Conservation (phyloP, 257 asterid species). For the Linderniella brevidens region DNA sequence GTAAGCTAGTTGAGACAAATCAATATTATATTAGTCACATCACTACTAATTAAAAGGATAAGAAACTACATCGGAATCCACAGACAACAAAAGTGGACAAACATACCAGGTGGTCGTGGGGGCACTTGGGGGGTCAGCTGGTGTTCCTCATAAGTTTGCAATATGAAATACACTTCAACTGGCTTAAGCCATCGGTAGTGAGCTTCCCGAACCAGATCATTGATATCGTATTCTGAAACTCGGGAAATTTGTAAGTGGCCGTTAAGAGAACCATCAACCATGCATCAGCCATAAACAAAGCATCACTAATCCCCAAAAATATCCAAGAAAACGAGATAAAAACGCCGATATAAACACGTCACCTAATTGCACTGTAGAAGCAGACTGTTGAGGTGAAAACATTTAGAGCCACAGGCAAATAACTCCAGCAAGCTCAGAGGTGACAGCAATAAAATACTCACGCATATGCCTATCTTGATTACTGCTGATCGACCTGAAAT, state of each 20-base stretch:
- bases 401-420: too few relatives aligned
- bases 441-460: too few relatives aligned
- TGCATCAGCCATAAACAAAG: too few relatives aligned
- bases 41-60: background rate
- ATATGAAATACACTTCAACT: constrained; percentile 57
- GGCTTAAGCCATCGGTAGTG: constrained; percentile 89
- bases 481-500: too few relatives aligned
- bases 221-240: constrained; percentile 44
- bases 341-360: too few relatives aligned
- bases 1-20: constrained; percentile 7
- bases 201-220: constrained; percentile 64
- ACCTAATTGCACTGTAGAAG: too few relatives aligned
- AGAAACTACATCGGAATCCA: background rate
- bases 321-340: too few relatives aligned
- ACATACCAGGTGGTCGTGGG: constrained; percentile 70
- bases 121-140: constrained; percentile 59
- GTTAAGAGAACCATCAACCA: too few relatives aligned
- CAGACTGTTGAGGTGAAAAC: too few relatives aligned
- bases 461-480: background rate
- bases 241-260: constrained; percentile 1
- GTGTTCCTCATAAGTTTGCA: constrained; percentile 50
- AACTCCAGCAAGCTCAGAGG: too few relatives aligned
- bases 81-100: constrained; percentile 8
- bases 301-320: too few relatives aligned
- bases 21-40: constrained; percentile 5